These are phyloP conservation scores for Teunomyces aglyptinius DNA, from an alignment of 805 yeast genomes.

Conservation along the genomic window DNA sequence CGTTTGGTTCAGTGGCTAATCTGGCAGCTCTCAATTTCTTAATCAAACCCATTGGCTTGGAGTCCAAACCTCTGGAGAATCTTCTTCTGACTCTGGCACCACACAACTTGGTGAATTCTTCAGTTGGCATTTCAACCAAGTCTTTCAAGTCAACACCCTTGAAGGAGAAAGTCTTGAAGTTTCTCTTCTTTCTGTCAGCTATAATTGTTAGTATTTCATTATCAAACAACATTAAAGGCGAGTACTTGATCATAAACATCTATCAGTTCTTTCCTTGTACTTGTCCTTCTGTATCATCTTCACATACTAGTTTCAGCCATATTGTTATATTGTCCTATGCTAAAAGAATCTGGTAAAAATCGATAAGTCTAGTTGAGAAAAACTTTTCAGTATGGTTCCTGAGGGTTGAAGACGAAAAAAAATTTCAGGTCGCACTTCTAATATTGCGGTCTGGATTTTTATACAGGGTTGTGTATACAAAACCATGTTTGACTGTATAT, in stretches of 20 bases:
- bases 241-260: background rate
- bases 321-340: slow-evolving; percentile 15
- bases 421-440: background rate
- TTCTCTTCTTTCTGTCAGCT: slow-evolving; percentile 79
- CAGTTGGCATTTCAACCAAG: slow-evolving; percentile 89
- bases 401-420: slow-evolving; percentile 3
- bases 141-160: slow-evolving; percentile 97
- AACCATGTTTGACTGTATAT: background rate
- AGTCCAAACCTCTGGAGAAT: slow-evolving; percentile 95
- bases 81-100: slow-evolving; percentile 99
- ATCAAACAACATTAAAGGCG: background rate
- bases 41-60: slow-evolving; percentile 93
- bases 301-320: slow-evolving; percentile 40
- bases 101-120: slow-evolving; percentile 95
- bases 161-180: slow-evolving; percentile 95
- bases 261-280: background rate
- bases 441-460: background rate
- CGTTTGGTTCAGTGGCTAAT: slow-evolving; percentile 83
- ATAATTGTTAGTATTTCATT: slow-evolving; percentile 20
- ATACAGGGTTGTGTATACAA: background rate
- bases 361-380: slow-evolving; percentile 10
- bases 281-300: background rate
- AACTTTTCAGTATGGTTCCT: slow-evolving; percentile 11
- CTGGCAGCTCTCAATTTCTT: slow-evolving; percentile 98
- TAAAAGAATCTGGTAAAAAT: slow-evolving; percentile 9